Evolutionary conservation across 164 flowering plant species (phyloP), one percentile per base, ranked within the genome.

Genomic region (Kalanchoe fedtschenkoi): DNA sequence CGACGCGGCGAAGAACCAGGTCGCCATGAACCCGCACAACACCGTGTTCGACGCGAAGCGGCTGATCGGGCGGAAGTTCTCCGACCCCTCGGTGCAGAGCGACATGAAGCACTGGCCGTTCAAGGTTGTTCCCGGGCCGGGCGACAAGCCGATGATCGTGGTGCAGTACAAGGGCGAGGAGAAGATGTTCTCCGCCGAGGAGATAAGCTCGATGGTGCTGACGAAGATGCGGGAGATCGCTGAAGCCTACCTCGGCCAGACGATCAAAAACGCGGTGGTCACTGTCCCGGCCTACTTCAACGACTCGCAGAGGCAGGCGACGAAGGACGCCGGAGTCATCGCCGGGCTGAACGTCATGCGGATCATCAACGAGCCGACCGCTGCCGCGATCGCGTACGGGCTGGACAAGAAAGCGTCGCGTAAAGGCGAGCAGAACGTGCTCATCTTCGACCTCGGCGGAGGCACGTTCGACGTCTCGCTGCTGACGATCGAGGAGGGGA

Each of bases 21-120:
- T 67, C 4, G 71, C 68, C 14, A 60, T 71, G 74, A 71, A 71
- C 53, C 74, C 74, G 6, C 24, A 67, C 28, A 71, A 71, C 71
- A 71, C 74, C 3, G 74, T 71, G 14, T 68, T 68, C 42, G 75
- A 62, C 33, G 75, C 69, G 46, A 72, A 72, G 66, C 66, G 75
- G 0, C 66, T 72, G 1, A 72, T 72, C 9, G 75, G 75, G 0
- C 41, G 72, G 37, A 34, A 66, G n/a, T 58, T 61, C 53, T 62
- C 71, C 5, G 72, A 72, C 41, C 67, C 75, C 1, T 62, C 75
- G 0, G 75, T 72, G 9, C 72, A 72, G 44, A 29, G 28, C 58
- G 75, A 72, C 65, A 72, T 72, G 64, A 68, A 62, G 63, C 72
- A 56, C 41, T 72, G 75, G 75, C 75, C 75, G 0, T 71, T 71